Evolutionary conservation across 331 rosid species (phyloP).

Genomic region (Stylosanthes scabra): DNA sequence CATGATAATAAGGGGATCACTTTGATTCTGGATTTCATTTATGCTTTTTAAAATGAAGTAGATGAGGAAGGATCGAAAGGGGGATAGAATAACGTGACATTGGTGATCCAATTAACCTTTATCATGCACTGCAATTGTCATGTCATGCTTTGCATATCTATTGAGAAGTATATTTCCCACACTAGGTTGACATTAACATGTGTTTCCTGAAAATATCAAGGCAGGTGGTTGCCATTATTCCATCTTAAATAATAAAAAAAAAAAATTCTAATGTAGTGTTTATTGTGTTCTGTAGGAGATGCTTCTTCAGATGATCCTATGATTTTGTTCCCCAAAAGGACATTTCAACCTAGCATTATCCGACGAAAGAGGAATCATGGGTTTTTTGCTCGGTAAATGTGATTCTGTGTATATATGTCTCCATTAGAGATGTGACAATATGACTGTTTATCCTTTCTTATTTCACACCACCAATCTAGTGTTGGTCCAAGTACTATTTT

Average conservation of each 20-base stretch:
- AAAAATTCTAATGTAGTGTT: background rate
- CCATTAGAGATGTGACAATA: constrained; percentile 18
- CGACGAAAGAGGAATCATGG: constrained; percentile 93
- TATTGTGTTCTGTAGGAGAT: constrained; percentile 53
- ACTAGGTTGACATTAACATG: background rate
- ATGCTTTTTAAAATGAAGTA: background rate
- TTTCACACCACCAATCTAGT: background rate
- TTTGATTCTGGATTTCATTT: constrained; percentile 1
- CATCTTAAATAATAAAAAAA: too few relatives aligned
- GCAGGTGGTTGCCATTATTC: too few relatives aligned
- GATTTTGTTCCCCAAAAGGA: constrained; percentile 84
- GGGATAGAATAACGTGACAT: background rate
- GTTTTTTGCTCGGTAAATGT: constrained; percentile 79
- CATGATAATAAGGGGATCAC: background rate
- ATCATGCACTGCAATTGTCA: background rate
- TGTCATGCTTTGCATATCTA: background rate
- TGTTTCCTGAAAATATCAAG: constrained; percentile 21
- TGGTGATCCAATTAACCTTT: background rate
- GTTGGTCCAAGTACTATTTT: background rate
- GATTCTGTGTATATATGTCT: constrained; percentile 8
- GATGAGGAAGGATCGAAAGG: constrained; percentile 5
- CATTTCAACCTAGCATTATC: constrained; percentile 89
- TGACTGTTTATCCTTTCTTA: constrained; percentile 1
- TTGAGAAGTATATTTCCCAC: background rate
- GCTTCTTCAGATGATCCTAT: constrained; percentile 70